phyloP scores from a whole-genome alignment of 441 rosid species.

The Eruca vesicaria region DNA sequence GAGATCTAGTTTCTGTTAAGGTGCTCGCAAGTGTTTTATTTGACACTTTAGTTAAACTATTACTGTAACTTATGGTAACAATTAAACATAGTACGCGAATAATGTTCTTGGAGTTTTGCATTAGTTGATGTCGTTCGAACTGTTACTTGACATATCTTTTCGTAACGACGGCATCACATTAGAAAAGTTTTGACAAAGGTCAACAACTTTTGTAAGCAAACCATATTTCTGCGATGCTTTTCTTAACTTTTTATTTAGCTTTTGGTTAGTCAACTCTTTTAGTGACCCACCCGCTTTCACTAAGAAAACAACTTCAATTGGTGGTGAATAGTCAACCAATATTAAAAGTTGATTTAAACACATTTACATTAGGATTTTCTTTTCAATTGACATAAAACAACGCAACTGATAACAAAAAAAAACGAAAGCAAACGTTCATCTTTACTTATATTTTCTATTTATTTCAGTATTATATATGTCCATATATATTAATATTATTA shows the following conservation, averaged over 20 bases:
- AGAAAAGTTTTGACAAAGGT: conserved; percentile 31
- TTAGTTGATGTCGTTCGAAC: neutral
- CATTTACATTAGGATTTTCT: neutral
- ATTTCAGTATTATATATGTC: neutral
- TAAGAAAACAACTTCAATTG: conserved; percentile 7
- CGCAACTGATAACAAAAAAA: neutral
- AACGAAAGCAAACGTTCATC: too few relatives aligned
- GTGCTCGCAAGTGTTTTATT: neutral
- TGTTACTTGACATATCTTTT: conserved; percentile 3
- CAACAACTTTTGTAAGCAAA: conserved; percentile 23
- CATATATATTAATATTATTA: neutral
- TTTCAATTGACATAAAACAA: conserved; percentile 5
- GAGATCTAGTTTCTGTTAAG: too few relatives aligned
- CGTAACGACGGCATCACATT: conserved; percentile 8
- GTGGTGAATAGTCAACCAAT: conserved; percentile 24
- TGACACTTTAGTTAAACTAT: neutral
- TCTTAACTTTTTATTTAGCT: conserved; percentile 5
- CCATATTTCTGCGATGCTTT: neutral
- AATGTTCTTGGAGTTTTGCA: neutral
- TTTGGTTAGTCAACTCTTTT: conserved; percentile 30
- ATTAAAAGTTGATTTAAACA: neutral
- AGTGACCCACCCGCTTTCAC: conserved; percentile 14
- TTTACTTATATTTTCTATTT: neutral
- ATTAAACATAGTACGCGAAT: neutral
- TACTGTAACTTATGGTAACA: neutral